phyloP scores from a whole-genome alignment of 768 basidiomycete genomes.

The Lyophyllum semitale region DNA sequence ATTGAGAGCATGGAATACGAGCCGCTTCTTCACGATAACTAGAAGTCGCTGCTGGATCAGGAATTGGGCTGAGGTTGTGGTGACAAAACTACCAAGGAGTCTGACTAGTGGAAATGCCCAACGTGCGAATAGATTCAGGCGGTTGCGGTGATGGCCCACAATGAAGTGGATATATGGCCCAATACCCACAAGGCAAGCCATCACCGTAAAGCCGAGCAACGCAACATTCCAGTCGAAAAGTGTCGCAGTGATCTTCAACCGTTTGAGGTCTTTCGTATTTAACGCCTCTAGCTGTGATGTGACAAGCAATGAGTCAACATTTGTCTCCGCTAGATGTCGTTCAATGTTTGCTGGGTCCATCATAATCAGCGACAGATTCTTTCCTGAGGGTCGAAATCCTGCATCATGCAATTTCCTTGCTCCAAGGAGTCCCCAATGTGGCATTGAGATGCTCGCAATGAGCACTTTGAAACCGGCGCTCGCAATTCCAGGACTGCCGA shows the following conservation, averaged over 20 bases:
- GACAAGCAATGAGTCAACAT: slow-evolving; percentile 6
- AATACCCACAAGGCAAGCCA: background rate
- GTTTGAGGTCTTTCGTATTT: background rate
- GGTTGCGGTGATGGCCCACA: background rate
- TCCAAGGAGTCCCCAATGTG: slow-evolving; percentile 1
- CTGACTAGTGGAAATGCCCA: slow-evolving; percentile 17
- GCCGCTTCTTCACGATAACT: slow-evolving; percentile 1
- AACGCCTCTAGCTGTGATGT: slow-evolving; percentile 5
- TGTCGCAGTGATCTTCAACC: background rate
- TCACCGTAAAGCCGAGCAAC: slow-evolving; percentile 3
- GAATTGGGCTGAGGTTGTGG: slow-evolving; percentile 13
- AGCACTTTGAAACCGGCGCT: slow-evolving; percentile 18
- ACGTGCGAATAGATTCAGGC: background rate
- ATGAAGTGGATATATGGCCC: slow-evolving; percentile 12
- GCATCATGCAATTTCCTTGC: slow-evolving; percentile 10
- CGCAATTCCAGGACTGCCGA: slow-evolving; percentile 23
- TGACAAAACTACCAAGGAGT: slow-evolving; percentile 13
- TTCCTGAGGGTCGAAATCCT: slow-evolving; percentile 14
- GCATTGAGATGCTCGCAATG: slow-evolving; percentile 13
- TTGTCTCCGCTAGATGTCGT: slow-evolving; percentile 8
- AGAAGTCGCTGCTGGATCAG: slow-evolving; percentile 12
- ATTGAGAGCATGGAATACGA: slow-evolving; percentile 1
- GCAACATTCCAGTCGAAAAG: slow-evolving; percentile 5
- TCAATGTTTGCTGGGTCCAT: slow-evolving; percentile 5
- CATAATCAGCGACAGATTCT: slow-evolving; percentile 14